A percentile compares a stretch with the other conserved stretches of the same genome.
Evolutionary conservation across 2,329 filamentous ascomycete species (phyloP).

Genomic region (Monilinia polystroma): DNA sequence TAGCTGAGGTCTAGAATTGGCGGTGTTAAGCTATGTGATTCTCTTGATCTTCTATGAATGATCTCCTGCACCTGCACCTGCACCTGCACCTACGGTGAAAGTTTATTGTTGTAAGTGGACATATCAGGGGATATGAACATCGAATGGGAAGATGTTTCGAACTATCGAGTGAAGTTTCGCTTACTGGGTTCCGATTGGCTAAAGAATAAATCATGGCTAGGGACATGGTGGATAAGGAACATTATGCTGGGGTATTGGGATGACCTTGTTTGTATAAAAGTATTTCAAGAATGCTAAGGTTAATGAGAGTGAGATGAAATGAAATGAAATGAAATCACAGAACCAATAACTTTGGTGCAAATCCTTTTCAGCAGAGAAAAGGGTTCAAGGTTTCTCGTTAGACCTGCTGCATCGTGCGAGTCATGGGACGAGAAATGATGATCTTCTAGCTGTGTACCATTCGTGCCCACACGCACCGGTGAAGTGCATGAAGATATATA

Average conservation of each 20-base stretch:
- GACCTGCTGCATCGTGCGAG: background rate
- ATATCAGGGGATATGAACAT: background rate
- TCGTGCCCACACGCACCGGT: background rate
- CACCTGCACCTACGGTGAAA: background rate
- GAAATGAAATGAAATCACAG: background rate
- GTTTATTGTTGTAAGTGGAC: background rate
- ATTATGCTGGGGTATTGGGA: background rate
- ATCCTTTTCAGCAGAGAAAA: background rate
- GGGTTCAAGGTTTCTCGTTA: background rate
- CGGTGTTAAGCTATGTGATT: background rate
- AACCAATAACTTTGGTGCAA: background rate
- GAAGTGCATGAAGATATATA: slow-evolving; percentile 15
- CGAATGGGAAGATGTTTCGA: background rate
- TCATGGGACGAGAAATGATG: background rate
- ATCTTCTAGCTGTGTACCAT: background rate
- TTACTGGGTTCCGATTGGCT: slow-evolving; percentile 2
- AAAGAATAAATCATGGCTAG: background rate
- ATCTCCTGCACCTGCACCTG: background rate
- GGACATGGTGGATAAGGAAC: background rate
- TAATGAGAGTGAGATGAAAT: background rate
- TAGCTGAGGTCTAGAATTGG: background rate
- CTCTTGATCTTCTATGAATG: background rate
- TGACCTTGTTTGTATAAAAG: slow-evolving; percentile 6
- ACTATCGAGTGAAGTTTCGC: background rate
- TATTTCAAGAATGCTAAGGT: background rate